Conservation (phyloP, 139 green algal species). For the Marvania coccoides region DNA sequence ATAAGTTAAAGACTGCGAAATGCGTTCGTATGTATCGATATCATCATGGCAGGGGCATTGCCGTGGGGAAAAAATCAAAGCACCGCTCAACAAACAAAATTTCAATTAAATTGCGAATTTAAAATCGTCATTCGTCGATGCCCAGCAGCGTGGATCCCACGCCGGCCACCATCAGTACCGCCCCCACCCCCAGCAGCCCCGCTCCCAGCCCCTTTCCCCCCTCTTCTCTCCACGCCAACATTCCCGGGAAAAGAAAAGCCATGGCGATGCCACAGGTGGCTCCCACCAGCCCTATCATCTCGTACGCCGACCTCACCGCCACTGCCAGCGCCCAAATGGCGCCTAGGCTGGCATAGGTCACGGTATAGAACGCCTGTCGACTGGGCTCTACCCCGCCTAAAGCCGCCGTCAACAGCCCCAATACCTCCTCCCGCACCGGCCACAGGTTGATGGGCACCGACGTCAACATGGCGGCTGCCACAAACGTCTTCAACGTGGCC, state of each 20-base stretch:
- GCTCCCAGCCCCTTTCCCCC: neutral
- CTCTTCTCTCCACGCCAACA: slow-evolving; percentile 5
- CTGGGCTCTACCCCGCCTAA: neutral
- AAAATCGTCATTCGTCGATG: neutral
- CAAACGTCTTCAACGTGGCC: slow-evolving; percentile 3
- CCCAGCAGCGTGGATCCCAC: neutral
- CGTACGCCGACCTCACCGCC: neutral
- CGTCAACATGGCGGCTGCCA: neutral
- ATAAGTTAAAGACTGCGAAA: neutral
- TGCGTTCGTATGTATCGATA: too few relatives aligned
- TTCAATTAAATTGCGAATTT: neutral
- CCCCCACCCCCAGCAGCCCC: neutral
- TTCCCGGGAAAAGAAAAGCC: slow-evolving; percentile 16
- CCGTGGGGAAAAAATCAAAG: too few relatives aligned
- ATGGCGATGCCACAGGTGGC: slow-evolving; percentile 1
- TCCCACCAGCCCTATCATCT: neutral
- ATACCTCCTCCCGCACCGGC: slow-evolving; percentile 14
- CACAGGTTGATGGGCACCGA: slow-evolving; percentile 20
- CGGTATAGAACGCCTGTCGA: neutral
- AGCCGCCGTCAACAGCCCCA: neutral
- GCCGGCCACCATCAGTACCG: neutral
- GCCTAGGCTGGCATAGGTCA: slow-evolving; percentile 4
- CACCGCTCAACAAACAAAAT: neutral
- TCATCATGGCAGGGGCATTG: too few relatives aligned
- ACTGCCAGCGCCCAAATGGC: slow-evolving; percentile 1